Evolutionary conservation across 352 stramenopile species (phyloP), one percentile per base, ranked within the genome.

Genomic region (Pythium coloratum): DNA sequence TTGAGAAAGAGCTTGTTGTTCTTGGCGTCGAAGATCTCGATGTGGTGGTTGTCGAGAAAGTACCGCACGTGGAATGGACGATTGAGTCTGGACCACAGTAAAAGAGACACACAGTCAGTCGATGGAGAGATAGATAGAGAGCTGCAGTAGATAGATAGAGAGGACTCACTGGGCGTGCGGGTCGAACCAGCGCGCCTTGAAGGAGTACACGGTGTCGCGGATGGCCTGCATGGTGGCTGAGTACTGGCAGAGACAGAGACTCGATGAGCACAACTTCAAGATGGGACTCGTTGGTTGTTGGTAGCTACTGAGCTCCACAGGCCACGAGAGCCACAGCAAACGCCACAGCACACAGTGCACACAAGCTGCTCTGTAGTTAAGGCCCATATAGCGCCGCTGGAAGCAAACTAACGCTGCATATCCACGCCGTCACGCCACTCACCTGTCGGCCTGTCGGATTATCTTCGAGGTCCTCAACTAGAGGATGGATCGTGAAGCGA

Each of bases 1-100:
- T 96, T 97, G 14, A 98, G 82, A 70, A 98, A 98, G 10, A 93
- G 79, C 47, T 92, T 88, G 70, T 88, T 92, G 10, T 78, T 91
- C 71, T 95, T 95, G 32, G 84, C 76, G 67, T 97, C 89, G 66
- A 94, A 89, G 74, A 97, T 96, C 77, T 97, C 89, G 51, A 95
- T 76, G 55, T 94, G 78, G 74, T 94, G 72, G 54, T 76, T 80
- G 47, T 94, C 81, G 28, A 82, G 67, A 62, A 90, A 96, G 73
- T 94, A 96, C 33, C 85, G 83, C 53, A 94, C 74, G 59, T 86
- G 81, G 76, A 86, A 94, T 26, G 88, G 84, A 20, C 85, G 82
- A 67, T 92, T 82, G 1, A 94, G 73, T 76, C 85, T 94, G 14
- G 30, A 9, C 7, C 34, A 40, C 34, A 40, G 34, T 40, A 32